Evolutionary conservation across 2,329 filamentous ascomycete genomes (phyloP).

Genomic region (Colletotrichum brevisporum): DNA sequence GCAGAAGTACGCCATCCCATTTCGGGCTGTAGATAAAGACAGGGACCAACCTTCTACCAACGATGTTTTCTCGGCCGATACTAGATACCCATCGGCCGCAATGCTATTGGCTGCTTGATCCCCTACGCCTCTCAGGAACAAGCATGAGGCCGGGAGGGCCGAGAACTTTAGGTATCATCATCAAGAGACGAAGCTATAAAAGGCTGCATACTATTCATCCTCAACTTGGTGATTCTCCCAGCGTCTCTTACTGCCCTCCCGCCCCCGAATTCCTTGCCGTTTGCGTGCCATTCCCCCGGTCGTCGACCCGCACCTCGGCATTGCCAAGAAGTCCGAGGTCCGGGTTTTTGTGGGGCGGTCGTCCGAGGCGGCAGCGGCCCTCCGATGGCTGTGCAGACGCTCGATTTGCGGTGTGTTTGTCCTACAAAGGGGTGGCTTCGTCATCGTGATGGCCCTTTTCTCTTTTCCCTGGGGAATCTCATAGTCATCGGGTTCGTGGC

Average conservation of each 20-base stretch:
- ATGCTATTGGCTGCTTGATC: too few relatives aligned
- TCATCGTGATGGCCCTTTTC: not conserved
- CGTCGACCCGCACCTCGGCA: constrained; percentile 25
- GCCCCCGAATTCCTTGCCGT: constrained; percentile 18
- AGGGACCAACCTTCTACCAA: too few relatives aligned
- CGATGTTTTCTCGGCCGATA: constrained; percentile 18
- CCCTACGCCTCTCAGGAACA: not conserved
- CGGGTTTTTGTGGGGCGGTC: constrained; percentile 17
- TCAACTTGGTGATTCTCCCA: not conserved
- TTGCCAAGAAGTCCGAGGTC: constrained; percentile 41
- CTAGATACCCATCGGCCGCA: not conserved
- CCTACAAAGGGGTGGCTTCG: not conserved
- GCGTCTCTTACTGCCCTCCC: too few relatives aligned
- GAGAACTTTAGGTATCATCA: too few relatives aligned
- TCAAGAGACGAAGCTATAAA: too few relatives aligned
- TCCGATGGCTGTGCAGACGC: not conserved
- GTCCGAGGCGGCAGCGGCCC: constrained; percentile 9
- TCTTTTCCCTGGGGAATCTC: too few relatives aligned
- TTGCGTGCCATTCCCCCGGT: not conserved
- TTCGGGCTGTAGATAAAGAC: not conserved
- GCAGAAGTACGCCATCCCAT: not conserved
- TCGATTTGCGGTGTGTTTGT: not conserved
- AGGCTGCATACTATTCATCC: not conserved
- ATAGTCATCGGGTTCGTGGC: too few relatives aligned
- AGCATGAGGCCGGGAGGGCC: too few relatives aligned